A percentile compares a stretch with the other conserved stretches of the same genome.
Conservation (phyloP, 345 rosid species). For the Dipteronia dyeriana region DNA sequence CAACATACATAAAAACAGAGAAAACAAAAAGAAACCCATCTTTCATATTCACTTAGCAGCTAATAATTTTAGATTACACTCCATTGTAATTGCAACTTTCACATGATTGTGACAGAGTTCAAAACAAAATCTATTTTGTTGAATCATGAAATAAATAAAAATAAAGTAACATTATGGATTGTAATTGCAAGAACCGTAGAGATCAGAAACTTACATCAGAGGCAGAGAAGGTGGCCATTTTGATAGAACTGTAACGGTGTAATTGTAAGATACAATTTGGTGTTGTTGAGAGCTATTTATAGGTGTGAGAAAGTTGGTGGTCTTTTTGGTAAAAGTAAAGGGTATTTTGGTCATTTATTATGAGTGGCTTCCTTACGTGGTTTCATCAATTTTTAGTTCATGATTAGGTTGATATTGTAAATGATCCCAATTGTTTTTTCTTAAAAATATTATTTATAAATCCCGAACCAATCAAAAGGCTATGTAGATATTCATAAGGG, state of each 20-base stretch:
- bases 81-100: neutral
- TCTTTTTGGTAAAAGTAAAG: neutral
- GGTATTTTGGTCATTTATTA: slow-evolving; percentile 6
- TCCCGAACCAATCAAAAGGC: no score
- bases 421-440: no score
- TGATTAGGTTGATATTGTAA: no score
- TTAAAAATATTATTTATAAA: no score
- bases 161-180: neutral
- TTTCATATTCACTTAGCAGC: neutral
- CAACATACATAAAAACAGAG: neutral
- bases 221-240: slow-evolving; percentile 32
- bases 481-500: no score
- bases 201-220: slow-evolving; percentile 26
- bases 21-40: neutral
- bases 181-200: neutral
- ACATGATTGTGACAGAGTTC: neutral
- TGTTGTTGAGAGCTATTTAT: neutral
- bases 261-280: neutral
- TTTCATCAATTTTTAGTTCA: no score
- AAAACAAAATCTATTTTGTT: neutral
- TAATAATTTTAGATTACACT: neutral
- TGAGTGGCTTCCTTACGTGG: no score
- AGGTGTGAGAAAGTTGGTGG: neutral
- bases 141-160: neutral
- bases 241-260: slow-evolving; percentile 7